Evolutionary conservation across 805 yeast genomes (phyloP).

Genomic region (Wickerhamiella nectarea): DNA sequence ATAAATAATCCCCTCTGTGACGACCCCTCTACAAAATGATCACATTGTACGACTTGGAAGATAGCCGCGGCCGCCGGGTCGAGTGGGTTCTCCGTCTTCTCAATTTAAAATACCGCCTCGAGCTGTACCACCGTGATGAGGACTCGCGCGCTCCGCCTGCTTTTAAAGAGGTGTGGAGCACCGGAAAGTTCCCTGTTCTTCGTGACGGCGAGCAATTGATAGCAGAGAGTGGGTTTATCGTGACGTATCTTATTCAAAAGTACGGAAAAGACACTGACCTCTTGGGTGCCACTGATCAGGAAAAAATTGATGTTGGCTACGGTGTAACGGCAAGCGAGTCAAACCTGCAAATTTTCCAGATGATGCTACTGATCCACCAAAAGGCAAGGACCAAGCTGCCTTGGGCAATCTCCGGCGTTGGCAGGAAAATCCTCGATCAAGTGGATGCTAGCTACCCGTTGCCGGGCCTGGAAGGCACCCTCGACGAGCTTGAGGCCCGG

Average conservation of each 20-base stretch:
- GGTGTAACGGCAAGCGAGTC: conserved; percentile 50
- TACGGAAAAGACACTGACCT: conserved; percentile 34
- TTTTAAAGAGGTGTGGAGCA: conserved; percentile 40
- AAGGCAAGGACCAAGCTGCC: conserved; percentile 22
- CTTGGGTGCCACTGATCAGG: conserved; percentile 29
- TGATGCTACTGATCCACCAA: conserved; percentile 27
- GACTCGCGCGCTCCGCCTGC: conserved; percentile 34
- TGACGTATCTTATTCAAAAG: conserved; percentile 37
- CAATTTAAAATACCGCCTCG: conserved; percentile 39
- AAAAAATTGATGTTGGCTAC: conserved; percentile 35
- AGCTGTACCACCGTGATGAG: conserved; percentile 38
- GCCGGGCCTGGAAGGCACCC: conserved; percentile 32
- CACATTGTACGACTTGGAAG: conserved; percentile 25
- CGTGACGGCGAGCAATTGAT: conserved; percentile 33
- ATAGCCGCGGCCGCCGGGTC: conserved; percentile 48
- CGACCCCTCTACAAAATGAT: neutral
- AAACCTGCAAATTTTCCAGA: conserved; percentile 39
- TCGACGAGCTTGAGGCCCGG: conserved; percentile 32
- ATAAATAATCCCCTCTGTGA: neutral
- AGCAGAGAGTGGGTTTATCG: conserved; percentile 50
- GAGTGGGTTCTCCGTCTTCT: conserved; percentile 55
- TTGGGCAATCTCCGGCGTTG: conserved; percentile 21
- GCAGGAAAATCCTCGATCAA: conserved; percentile 32
- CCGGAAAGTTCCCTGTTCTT: conserved; percentile 51
- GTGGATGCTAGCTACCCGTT: conserved; percentile 37